A percentile compares a stretch with the other conserved stretches of the same genome.
phyloP scores from a whole-genome alignment of 768 basidiomycete species.

The Tulasnella sp. region DNA sequence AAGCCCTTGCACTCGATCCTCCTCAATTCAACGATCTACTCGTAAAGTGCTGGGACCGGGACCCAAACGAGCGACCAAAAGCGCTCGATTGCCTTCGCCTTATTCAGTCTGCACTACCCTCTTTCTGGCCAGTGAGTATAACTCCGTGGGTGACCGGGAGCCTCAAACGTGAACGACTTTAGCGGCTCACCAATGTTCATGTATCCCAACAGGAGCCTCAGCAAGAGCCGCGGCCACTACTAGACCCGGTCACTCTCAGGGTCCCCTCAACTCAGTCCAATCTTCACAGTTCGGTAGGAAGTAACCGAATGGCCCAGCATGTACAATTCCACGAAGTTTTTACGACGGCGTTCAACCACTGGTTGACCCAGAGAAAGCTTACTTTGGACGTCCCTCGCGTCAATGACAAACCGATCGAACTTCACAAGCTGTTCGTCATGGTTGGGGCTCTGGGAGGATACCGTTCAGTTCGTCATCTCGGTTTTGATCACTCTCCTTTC shows the following conservation, averaged over 20 bases:
- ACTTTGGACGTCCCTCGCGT: not conserved
- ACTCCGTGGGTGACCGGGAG: too few species aligned
- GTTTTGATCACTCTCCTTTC: not conserved
- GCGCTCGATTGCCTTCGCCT: too few species aligned
- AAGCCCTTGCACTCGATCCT: too few species aligned
- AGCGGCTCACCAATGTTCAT: too few species aligned
- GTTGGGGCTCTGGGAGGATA: slow-evolving; percentile 7
- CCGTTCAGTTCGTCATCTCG: not conserved
- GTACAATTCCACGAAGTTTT: slow-evolving; percentile 9
- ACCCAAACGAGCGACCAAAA: too few species aligned
- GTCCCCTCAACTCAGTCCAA: not conserved
- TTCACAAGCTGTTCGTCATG: slow-evolving; percentile 13
- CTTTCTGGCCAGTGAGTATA: too few species aligned
- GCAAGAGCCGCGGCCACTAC: not conserved
- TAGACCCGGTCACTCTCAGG: not conserved
- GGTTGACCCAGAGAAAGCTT: not conserved
- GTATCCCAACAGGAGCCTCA: not conserved
- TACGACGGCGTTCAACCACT: not conserved
- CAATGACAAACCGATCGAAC: not conserved
- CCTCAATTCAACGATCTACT: too few species aligned
- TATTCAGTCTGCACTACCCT: too few species aligned
- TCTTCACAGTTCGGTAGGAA: too few species aligned
- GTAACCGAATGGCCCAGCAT: too few species aligned
- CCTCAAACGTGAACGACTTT: too few species aligned
- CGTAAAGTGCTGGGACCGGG: too few species aligned